Evolutionary conservation across 805 yeast species (phyloP).

Genomic region (Candida nemodendra): DNA sequence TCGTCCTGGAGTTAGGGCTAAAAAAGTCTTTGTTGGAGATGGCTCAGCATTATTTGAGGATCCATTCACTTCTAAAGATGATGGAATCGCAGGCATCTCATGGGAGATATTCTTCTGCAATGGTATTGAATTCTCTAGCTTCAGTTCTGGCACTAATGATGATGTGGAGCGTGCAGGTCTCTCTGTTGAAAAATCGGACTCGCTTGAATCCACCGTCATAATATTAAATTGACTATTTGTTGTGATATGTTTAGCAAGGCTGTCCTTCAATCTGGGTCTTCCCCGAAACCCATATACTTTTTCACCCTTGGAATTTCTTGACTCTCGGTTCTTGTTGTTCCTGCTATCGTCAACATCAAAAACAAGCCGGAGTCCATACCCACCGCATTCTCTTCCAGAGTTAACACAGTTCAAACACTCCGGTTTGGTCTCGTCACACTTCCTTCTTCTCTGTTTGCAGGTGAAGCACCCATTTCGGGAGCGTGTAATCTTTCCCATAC

Average conservation of each 20-base stretch:
- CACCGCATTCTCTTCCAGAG: slow-evolving; percentile 46
- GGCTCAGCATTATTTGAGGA: too few species aligned
- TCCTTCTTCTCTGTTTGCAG: slow-evolving; percentile 51
- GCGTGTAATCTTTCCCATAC: slow-evolving; percentile 42
- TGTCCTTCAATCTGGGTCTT: slow-evolving; percentile 38
- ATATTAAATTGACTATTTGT: background rate
- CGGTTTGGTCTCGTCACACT: slow-evolving; percentile 58
- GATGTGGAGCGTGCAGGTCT: background rate
- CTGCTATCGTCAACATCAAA: slow-evolving; percentile 52
- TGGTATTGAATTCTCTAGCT: background rate
- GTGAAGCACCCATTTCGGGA: slow-evolving; percentile 61
- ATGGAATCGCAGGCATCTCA: background rate
- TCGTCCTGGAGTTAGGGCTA: background rate
- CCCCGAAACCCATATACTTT: slow-evolving; percentile 43
- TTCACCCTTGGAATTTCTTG: slow-evolving; percentile 33
- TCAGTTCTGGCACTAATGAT: background rate
- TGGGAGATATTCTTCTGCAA: background rate
- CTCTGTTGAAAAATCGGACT: background rate
- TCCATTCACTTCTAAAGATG: background rate
- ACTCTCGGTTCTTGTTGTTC: slow-evolving; percentile 18
- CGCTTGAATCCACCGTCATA: background rate
- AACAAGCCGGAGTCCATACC: slow-evolving; percentile 46
- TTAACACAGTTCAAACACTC: slow-evolving; percentile 46
- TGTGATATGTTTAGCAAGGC: slow-evolving; percentile 20
- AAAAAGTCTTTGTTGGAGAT: background rate